Evolutionary conservation across 257 asterid species (phyloP), one percentile per base, ranked within the genome.

Genomic region (Perilla frutescens): DNA sequence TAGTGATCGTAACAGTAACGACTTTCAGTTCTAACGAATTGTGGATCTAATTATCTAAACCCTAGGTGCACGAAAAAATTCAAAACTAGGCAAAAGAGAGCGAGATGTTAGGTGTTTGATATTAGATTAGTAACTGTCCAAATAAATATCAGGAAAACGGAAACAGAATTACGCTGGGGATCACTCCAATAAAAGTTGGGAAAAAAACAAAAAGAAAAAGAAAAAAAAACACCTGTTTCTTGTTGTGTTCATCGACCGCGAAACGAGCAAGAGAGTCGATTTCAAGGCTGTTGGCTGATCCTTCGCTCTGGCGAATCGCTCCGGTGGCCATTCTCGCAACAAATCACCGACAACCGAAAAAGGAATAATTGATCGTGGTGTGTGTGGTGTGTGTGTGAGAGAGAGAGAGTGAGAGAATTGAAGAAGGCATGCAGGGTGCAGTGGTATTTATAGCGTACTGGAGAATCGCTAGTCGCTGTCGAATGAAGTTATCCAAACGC

Each of bases 241-340:
- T 76, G 73, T 91, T 87, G 87, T 93, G 87, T 3, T 90, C 87
- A 26, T 87, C 89, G 32, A 93, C 81, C 59, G 97, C 96, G 48
- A 93, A 91, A 63, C 90, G 89, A 71, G 97, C 98, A 31, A 91
- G 96, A 53, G 77, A 76, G 2, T 91, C 81, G 74, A 87, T 57
- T 49, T 89, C 93, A 47, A 88, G 82, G 86, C 88, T 87, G 87
- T 93, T 93, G 71, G 87, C 72, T 13, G 89, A 84, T 73, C 94
- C 96, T 62, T 76, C 72, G 26, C 61, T 60, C 49, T 85, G 81
- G 41, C 87, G 78, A 75, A 87, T 72, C 32, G 76, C 79, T 47
- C 98, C 98, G 0, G 68, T 3, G 4, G 92, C 87, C 93, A 92
- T 92, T 73, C 15, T 77, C 45, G 71, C 8, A 39, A 8, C 5